A percentile compares a stretch with the other conserved stretches of the same genome.
These are phyloP conservation scores for Amanita exitialis DNA, from an alignment of 768 basidiomycete genomes.

Conservation along the genomic window DNA sequence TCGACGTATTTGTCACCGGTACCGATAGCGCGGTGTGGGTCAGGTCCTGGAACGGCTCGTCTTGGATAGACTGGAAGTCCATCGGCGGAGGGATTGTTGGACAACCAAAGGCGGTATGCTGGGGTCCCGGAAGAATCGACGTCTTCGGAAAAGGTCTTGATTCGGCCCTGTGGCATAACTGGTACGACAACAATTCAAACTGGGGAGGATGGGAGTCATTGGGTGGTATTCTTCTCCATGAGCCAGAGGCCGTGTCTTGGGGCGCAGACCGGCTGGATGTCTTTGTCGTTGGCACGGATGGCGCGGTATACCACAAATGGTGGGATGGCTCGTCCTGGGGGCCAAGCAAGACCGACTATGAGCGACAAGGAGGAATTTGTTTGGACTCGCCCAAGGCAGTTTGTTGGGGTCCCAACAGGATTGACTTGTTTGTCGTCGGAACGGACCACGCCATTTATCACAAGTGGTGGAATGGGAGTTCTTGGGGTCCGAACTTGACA, in stretches of 20 bases:
- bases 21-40: neutral
- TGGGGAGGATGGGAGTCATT: neutral
- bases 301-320: no score
- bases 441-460: conserved; percentile 6
- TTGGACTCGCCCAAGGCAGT: neutral
- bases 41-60: neutral
- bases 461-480: conserved; percentile 6
- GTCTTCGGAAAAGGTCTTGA: neutral
- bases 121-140: neutral
- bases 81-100: neutral
- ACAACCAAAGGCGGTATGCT: neutral
- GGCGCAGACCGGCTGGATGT: neutral
- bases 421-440: conserved; percentile 5
- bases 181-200: neutral
- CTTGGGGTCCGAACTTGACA: conserved; percentile 4
- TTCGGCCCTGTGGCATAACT: neutral
- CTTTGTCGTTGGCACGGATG: neutral
- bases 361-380: neutral
- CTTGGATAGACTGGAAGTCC: neutral
- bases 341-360: no score
- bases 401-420: neutral
- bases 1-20: neutral
- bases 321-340: no score
- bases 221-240: neutral
- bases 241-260: neutral